Percentiles rank a stretch among this genome's conserved stretches.
Evolutionary conservation across 441 rosid genomes (phyloP).

Genomic region (Populus hybrid): DNA sequence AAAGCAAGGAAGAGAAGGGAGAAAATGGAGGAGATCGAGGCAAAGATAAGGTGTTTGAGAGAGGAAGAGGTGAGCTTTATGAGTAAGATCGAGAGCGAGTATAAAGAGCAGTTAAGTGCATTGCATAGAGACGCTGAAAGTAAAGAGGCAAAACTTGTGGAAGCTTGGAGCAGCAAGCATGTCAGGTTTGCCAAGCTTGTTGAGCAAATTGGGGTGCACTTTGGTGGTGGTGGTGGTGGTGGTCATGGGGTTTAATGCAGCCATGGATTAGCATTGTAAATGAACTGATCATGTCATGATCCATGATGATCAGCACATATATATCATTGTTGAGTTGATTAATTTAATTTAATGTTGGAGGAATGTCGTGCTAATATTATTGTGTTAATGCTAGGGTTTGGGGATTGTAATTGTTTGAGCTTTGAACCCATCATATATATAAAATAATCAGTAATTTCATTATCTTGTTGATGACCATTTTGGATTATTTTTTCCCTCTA

Average conservation of each 20-base stretch:
- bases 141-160: slow-evolving; percentile 68
- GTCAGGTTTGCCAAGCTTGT: slow-evolving; percentile 30
- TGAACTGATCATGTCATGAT: background rate
- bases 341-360: no score
- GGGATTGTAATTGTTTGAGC: background rate
- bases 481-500: no score
- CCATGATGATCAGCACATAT: background rate
- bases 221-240: background rate
- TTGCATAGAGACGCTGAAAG: slow-evolving; percentile 65
- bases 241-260: background rate
- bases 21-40: slow-evolving; percentile 72
- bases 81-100: slow-evolving; percentile 66
- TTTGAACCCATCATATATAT: background rate
- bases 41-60: slow-evolving; percentile 56
- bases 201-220: slow-evolving; percentile 42
- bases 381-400: background rate
- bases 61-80: slow-evolving; percentile 63
- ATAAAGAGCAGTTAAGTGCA: slow-evolving; percentile 46
- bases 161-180: slow-evolving; percentile 66
- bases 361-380: no score
- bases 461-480: no score
- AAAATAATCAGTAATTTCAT: no score
- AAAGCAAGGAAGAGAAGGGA: slow-evolving; percentile 58
- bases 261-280: no score
- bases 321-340: no score